phyloP scores from a whole-genome alignment of 2,329 filamentous ascomycete genomes.

The Mycogone perniciosa region DNA sequence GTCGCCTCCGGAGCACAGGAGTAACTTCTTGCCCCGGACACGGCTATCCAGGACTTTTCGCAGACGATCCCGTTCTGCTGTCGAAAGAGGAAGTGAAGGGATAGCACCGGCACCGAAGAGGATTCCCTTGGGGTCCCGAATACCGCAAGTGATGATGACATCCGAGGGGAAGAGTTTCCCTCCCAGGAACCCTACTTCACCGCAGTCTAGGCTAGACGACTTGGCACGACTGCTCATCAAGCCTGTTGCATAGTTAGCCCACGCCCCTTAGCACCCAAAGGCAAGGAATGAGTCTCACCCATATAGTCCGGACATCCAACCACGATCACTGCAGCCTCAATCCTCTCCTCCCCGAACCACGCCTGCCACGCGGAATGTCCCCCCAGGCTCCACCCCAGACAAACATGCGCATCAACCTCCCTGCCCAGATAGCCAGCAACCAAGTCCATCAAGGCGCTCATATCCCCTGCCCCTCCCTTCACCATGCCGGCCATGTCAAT shows the following conservation, averaged over 20 bases:
- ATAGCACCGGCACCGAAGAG: conserved; percentile 52
- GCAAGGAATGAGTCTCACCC: conserved; percentile 37
- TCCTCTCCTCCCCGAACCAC: conserved; percentile 68
- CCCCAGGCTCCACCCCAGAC: conserved; percentile 77
- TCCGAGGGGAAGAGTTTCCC: conserved; percentile 68
- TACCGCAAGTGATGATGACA: conserved; percentile 56
- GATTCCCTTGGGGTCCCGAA: conserved; percentile 69
- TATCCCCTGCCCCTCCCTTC: conserved; percentile 67
- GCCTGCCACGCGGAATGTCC: conserved; percentile 85
- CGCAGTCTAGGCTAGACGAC: conserved; percentile 50
- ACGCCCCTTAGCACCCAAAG: background rate
- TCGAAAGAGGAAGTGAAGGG: conserved; percentile 24
- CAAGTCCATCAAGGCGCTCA: conserved; percentile 67
- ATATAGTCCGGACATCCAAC: conserved; percentile 89
- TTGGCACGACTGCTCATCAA: conserved; percentile 75
- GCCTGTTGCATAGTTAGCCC: conserved; percentile 25
- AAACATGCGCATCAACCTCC: conserved; percentile 58
- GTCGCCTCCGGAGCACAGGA: conserved; percentile 57
- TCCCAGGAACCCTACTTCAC: conserved; percentile 62
- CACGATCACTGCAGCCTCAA: conserved; percentile 71
- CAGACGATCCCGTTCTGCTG: conserved; percentile 38
- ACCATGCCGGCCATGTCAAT: conserved; percentile 86
- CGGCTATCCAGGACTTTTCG: conserved; percentile 40
- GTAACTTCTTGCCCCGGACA: conserved; percentile 56
- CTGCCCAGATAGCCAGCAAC: conserved; percentile 62